Percentiles rank a stretch among this genome's conserved stretches.
phyloP scores from a whole-genome alignment of 2,329 filamentous ascomycete genomes.

The Diplodia scrobiculata region DNA sequence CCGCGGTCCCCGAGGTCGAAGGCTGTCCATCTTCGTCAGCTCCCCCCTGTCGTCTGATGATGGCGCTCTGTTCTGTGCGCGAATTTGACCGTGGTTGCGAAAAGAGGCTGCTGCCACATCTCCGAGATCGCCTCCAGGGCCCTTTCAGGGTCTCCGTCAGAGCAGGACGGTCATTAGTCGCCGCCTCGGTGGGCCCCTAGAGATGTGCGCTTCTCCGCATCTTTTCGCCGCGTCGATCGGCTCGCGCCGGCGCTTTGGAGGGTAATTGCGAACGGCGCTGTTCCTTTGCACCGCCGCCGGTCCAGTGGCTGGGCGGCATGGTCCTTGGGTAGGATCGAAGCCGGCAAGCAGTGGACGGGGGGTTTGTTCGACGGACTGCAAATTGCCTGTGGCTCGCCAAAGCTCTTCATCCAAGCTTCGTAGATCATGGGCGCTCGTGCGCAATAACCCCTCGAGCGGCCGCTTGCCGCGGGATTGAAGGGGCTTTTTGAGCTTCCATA shows the following conservation, averaged over 20 bases:
- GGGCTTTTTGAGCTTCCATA: background rate
- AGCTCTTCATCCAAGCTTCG: slow-evolving; percentile 5
- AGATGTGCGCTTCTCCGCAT: background rate
- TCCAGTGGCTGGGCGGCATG: background rate
- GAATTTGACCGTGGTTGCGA: slow-evolving; percentile 16
- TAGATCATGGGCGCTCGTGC: slow-evolving; percentile 18
- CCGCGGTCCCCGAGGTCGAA: background rate
- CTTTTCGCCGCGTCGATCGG: background rate
- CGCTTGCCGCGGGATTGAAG: slow-evolving; percentile 18
- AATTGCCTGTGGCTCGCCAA: background rate
- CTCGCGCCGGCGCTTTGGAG: background rate
- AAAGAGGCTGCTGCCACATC: background rate
- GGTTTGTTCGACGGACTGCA: background rate
- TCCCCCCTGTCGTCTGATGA: slow-evolving; percentile 19
- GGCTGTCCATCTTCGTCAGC: slow-evolving; percentile 2
- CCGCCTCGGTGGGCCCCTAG: background rate
- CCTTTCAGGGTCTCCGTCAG: background rate
- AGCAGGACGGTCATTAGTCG: background rate
- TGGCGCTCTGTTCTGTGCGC: slow-evolving; percentile 13
- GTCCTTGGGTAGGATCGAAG: background rate
- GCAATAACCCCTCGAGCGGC: background rate
- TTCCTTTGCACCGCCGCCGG: background rate
- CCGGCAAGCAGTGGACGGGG: background rate
- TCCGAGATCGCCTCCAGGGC: background rate
- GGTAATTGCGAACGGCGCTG: background rate